Evolutionary conservation across 2,329 filamentous ascomycete species (phyloP), one percentile per base, ranked within the genome.

Genomic region (Exophiala bonariae): DNA sequence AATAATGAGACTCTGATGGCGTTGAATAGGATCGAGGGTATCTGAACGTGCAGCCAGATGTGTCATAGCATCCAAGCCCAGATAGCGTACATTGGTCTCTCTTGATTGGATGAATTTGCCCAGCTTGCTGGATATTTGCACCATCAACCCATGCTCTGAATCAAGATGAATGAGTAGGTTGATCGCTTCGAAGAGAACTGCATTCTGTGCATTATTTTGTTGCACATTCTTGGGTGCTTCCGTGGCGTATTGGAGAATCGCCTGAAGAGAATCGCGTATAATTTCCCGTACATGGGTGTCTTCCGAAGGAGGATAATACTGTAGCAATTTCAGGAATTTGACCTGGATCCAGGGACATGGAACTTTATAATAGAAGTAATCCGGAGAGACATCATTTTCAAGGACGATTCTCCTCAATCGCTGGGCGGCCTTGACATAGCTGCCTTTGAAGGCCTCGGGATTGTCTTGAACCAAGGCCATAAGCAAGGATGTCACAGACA

Each of bases 341-440:
- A 97, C 87, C 70, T 97, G 91, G 48, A 99, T 84, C 93, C 93
- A 99, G 2, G 93, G 93, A 64, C 93, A 99, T 1, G 93, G 93
- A n/a, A 99, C 93, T 63, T 96, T 96, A 77, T 99, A 99, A 74
- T 99, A 99, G 19, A 96, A 81, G 65, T 99, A 99, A 65, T 97
- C 93, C 46, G 83, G 80, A 1, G 89, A 82, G 62, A 89, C 93
- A 59, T 99, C 92, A 55, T 86, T 86, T 59, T 97, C 92, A 19
- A 97, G 84, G 13, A 96, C 78, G 57, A 97, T 87, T 57, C 88
- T 85, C 73, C 96, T 96, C 60, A 99, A 69, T 47, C 90, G 79
- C 52, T 89, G 87, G 1, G 92, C 92, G 23, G 92, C 92, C 71
- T 97, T 99, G 55, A 90, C 85, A 65, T 96, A 97, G 61, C 89